phyloP scores from a whole-genome alignment of 441 rosid genomes.

The Caryocar brasiliense region DNA sequence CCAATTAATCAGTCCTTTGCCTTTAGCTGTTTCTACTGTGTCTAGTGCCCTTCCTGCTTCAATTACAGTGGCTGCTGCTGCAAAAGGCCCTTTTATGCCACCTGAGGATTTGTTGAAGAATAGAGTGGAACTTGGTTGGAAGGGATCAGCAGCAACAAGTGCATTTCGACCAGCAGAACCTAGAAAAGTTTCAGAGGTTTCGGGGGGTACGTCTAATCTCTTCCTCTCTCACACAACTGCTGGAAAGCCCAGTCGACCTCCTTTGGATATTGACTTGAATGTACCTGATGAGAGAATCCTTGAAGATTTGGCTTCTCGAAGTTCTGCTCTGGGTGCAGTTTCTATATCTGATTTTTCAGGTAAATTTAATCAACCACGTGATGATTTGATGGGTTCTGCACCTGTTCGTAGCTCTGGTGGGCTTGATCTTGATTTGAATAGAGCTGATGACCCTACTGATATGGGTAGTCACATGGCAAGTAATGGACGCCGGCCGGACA shows the following conservation, averaged over 20 bases:
- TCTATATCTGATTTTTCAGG: constrained; percentile 20
- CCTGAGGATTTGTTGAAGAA: constrained; percentile 60
- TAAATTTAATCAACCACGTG: constrained; percentile 17
- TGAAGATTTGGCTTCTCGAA: constrained; percentile 53
- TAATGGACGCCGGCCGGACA: constrained; percentile 31
- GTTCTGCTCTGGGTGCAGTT: constrained; percentile 26
- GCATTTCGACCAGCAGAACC: constrained; percentile 97
- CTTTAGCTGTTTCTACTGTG: constrained; percentile 33
- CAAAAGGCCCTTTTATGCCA: constrained; percentile 80
- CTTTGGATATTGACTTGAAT: constrained; percentile 72
- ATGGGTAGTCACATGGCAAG: constrained; percentile 27
- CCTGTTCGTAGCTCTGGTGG: constrained; percentile 41
- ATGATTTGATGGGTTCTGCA: constrained; percentile 24
- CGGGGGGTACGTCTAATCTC: constrained; percentile 13
- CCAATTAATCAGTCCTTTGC: constrained; percentile 35
- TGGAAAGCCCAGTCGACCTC: constrained; percentile 42
- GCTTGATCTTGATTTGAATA: constrained; percentile 80
- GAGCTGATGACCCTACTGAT: constrained; percentile 53
- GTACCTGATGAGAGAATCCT: constrained; percentile 68
- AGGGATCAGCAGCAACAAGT: constrained; percentile 99
- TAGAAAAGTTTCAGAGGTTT: constrained; percentile 47
- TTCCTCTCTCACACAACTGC: constrained; percentile 33
- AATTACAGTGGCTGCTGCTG: constrained; percentile 84
- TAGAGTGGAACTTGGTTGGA: constrained; percentile 78
- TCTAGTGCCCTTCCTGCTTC: constrained; percentile 50